A percentile compares a stretch with the other conserved stretches of the same genome.
These are phyloP conservation scores for Calonectria pteridis DNA, from an alignment of 2,329 filamentous ascomycete species.

Conservation along the genomic window DNA sequence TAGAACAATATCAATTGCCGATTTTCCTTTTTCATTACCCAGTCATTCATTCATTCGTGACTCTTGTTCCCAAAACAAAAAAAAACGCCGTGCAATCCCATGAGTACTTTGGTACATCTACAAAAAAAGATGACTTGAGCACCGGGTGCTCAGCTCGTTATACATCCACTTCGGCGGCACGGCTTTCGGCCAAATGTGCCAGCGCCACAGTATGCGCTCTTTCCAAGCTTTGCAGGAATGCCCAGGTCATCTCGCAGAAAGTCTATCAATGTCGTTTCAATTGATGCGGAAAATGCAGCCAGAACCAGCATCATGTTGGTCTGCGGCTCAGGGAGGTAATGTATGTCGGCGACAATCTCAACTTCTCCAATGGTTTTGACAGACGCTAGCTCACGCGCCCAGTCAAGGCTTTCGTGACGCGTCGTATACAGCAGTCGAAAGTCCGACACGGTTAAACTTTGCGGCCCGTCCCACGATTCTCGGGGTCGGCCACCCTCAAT, in stretches of 20 bases:
- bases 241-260: constrained; percentile 56
- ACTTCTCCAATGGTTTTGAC: constrained; percentile 63
- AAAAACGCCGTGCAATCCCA: constrained; percentile 14
- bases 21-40: constrained; percentile 6
- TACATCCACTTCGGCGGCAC: constrained; percentile 40
- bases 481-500: constrained; percentile 68
- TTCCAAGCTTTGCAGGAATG: constrained; percentile 40
- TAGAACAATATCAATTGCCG: not conserved
- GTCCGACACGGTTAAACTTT: constrained; percentile 59
- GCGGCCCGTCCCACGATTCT: constrained; percentile 62
- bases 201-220: constrained; percentile 38
- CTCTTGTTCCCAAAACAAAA: constrained; percentile 17
- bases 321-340: constrained; percentile 64
- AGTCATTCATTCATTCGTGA: constrained; percentile 23
- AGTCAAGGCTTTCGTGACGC: constrained; percentile 65
- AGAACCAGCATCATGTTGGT: constrained; percentile 69
- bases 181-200: constrained; percentile 42
- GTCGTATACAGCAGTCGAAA: constrained; percentile 59
- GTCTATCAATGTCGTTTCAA: constrained; percentile 67
- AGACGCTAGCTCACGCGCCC: constrained; percentile 67
- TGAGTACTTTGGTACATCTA: not conserved
- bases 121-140: not conserved
- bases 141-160: constrained; percentile 27
- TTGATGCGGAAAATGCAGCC: constrained; percentile 70
- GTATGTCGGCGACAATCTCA: constrained; percentile 65